phyloP scores from a whole-genome alignment of 2,329 filamentous ascomycete species.

The Lachnellula cervina region DNA sequence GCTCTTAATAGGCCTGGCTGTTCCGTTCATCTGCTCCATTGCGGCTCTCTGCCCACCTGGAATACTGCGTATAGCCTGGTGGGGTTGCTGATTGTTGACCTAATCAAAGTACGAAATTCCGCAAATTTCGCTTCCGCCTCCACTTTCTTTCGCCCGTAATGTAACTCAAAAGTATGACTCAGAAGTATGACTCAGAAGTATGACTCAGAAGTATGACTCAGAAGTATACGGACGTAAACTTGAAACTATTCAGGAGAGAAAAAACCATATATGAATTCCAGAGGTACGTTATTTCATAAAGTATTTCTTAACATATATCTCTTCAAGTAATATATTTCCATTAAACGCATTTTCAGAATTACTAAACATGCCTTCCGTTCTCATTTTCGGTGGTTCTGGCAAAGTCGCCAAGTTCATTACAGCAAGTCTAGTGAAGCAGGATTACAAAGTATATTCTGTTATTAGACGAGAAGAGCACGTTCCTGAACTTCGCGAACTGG shows the following conservation, averaged over 20 bases:
- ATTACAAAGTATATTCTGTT: constrained; percentile 11
- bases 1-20: background rate
- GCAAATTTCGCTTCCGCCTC: background rate
- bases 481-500: constrained; percentile 35
- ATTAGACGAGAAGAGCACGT: constrained; percentile 27
- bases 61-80: background rate
- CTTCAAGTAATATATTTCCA: background rate
- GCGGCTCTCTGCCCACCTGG: background rate
- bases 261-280: background rate
- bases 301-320: background rate
- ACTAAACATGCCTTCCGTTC: constrained; percentile 14
- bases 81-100: constrained; percentile 1
- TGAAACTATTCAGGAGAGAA: background rate
- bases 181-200: background rate
- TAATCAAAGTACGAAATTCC: background rate
- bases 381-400: constrained; percentile 17
- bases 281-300: constrained; percentile 1
- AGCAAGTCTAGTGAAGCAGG: constrained; percentile 8
- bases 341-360: constrained; percentile 1
- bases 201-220: background rate
- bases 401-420: constrained; percentile 16
- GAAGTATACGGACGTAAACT: constrained; percentile 2
- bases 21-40: no score
- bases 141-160: constrained; percentile 1
- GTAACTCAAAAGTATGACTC: no score